A percentile compares a stretch with the other conserved stretches of the same genome.
Evolutionary conservation across 2,329 filamentous ascomycete species (phyloP).

Genomic region (Penicillium sp.): DNA sequence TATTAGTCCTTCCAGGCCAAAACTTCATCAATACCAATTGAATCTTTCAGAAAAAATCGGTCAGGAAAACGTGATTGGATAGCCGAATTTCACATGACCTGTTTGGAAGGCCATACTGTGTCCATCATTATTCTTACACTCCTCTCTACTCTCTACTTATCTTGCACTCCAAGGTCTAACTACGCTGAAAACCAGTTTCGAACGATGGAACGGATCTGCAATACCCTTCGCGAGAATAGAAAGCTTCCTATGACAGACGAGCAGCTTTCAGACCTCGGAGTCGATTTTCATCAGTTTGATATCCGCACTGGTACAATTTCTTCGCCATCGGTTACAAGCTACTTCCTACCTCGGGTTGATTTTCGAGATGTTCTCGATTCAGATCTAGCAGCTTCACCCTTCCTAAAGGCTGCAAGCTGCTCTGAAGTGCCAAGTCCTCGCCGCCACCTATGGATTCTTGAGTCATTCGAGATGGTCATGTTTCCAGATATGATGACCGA

Average conservation of each 20-base stretch:
- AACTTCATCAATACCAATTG: not conserved
- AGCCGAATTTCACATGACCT: not conserved
- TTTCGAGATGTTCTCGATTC: constrained; percentile 3
- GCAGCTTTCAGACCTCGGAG: constrained; percentile 3
- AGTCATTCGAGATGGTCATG: not conserved
- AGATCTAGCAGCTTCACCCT: constrained; percentile 1
- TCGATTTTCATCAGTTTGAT: constrained; percentile 3
- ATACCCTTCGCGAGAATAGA: not conserved
- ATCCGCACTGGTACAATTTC: not conserved
- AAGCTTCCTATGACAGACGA: constrained; percentile 2
- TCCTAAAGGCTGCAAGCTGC: not conserved
- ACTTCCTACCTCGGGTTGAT: constrained; percentile 1
- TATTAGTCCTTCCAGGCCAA: not conserved
- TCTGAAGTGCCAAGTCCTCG: not conserved
- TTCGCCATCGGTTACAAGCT: not conserved
- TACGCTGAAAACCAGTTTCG: not conserved
- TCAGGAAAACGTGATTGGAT: not conserved
- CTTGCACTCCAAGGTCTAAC: not conserved
- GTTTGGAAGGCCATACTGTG: not conserved
- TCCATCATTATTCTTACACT: not conserved
- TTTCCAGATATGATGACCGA: constrained; percentile 3
- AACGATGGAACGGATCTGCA: not conserved
- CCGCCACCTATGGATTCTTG: not conserved
- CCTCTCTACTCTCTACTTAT: not conserved
- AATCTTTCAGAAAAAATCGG: not conserved